These are phyloP conservation scores for Ocimum tenuiflorum DNA, from an alignment of 257 asterid species.

Conservation along the genomic window DNA sequence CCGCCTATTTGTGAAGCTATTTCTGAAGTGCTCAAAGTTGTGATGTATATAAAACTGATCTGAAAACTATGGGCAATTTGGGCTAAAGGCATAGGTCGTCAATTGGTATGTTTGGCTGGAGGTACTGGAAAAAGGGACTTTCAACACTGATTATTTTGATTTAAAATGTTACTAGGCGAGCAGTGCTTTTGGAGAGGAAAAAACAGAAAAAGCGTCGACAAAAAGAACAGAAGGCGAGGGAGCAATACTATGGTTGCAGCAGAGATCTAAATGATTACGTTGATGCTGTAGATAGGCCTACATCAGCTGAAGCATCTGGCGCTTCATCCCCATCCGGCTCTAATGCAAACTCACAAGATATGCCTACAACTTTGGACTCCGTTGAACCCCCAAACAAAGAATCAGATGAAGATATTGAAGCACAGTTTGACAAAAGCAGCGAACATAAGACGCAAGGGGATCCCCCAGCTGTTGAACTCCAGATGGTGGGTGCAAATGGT, in stretches of 20 bases:
- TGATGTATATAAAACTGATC: not conserved
- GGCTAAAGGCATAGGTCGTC: not conserved
- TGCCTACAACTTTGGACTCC: constrained; percentile 27
- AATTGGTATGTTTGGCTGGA: not conserved
- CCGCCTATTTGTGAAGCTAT: not conserved
- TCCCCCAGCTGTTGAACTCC: constrained; percentile 37
- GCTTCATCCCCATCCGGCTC: constrained; percentile 38
- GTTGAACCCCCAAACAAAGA: constrained; percentile 37
- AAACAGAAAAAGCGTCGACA: constrained; percentile 74
- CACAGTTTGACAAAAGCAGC: constrained; percentile 28
- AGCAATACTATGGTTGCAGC: constrained; percentile 30
- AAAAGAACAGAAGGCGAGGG: constrained; percentile 69
- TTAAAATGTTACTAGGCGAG: constrained; percentile 43
- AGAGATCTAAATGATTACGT: constrained; percentile 25
- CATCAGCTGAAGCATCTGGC: constrained; percentile 38
- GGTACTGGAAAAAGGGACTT: not conserved
- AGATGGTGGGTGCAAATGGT: constrained; percentile 26
- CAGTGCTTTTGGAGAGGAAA: constrained; percentile 63
- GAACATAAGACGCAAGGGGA: constrained; percentile 28
- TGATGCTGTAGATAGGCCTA: constrained; percentile 37
- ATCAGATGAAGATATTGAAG: constrained; percentile 32
- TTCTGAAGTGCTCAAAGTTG: not conserved
- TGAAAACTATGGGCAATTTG: not conserved
- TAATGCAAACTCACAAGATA: constrained; percentile 32
- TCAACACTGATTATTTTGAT: constrained; percentile 13